Conservation (phyloP, 2,329 filamentous ascomycete genomes). For the Verticillium zaregamsianum region DNA sequence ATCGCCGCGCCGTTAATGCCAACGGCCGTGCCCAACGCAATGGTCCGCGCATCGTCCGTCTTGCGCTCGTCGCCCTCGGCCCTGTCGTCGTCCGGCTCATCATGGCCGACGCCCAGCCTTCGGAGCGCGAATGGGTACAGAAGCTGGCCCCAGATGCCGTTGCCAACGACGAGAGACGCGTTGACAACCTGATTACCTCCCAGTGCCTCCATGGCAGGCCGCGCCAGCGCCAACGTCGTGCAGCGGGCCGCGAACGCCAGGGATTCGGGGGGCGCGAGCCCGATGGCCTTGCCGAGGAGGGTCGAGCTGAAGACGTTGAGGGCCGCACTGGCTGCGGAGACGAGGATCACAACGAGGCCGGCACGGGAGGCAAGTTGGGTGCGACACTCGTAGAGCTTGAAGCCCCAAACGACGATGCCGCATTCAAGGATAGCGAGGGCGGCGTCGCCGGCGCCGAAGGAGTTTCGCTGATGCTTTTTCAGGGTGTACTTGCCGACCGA, state of each 20-base stretch:
- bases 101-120: conserved; percentile 20
- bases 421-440: conserved; percentile 45
- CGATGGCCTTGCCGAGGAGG: conserved; percentile 29
- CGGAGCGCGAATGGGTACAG: conserved; percentile 30
- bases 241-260: conserved; percentile 46
- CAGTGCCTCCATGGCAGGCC: conserved; percentile 40
- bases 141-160: conserved; percentile 42
- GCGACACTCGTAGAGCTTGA: conserved; percentile 49
- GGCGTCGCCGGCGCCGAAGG: conserved; percentile 43
- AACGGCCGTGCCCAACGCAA: conserved; percentile 48
- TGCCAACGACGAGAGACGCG: conserved; percentile 46
- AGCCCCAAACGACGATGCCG: conserved; percentile 48
- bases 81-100: not conserved
- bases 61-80: not conserved
- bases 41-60: conserved; percentile 28
- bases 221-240: conserved; percentile 45
- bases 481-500: conserved; percentile 6
- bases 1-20: conserved; percentile 58
- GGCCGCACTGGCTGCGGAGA: conserved; percentile 31
- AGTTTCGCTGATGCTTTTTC: conserved; percentile 12
- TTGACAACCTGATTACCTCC: conserved; percentile 42
- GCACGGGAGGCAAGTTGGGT: conserved; percentile 37
- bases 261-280: conserved; percentile 27
- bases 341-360: conserved; percentile 32
- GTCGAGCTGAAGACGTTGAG: conserved; percentile 40